Evolutionary conservation across 2,329 filamentous ascomycete genomes (phyloP), one percentile per base, ranked within the genome.

Genomic region (Elsinoe necatrix): DNA sequence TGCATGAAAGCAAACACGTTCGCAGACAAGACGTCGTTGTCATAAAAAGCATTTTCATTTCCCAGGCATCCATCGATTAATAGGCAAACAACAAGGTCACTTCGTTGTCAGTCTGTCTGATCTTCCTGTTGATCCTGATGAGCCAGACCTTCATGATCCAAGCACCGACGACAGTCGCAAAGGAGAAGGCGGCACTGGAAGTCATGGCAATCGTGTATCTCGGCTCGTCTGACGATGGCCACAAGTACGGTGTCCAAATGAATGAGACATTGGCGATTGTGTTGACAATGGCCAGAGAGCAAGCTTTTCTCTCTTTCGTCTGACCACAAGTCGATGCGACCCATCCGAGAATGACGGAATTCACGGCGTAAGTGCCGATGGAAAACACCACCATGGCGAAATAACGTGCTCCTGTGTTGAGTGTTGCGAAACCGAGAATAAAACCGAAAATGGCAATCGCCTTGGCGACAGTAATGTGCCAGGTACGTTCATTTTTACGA

Each of bases 191-290:
- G 1, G 75, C 73, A 4, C 72, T 73, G 12, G 75, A 72, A 0
- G 70, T 71, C 51, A 77, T 75, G 3, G 72, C 74, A 12, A 71
- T 73, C 0, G 66, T 68, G 58, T 77, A 79, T 20, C 74, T 67
- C 0, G 76, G 76, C 34, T 65, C 67, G 56, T 77, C 74, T 7
- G 60, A 70, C 20, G 71, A 70, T 3, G 74, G 75, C 74, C 75
- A 78, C 2, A 79, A 66, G 59, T 78, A 78, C 1, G 75, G 74
- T n/a, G 75, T 75, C 62, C 76, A 79, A 43, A 78, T 74, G 61
- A 76, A 77, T 1, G 71, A 73, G 12, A 75, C 73, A 61, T 75
- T 75, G 21, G 72, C 73, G 21, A 74, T 71, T 1, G 75, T 75
- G 21, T 76, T 78, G 4, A 76, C 76, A 64, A 78, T 75, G 9